A percentile compares a stretch with the other conserved stretches of the same genome.
Evolutionary conservation across 139 green algal genomes (phyloP).

Genomic region (Closterium sp.): DNA sequence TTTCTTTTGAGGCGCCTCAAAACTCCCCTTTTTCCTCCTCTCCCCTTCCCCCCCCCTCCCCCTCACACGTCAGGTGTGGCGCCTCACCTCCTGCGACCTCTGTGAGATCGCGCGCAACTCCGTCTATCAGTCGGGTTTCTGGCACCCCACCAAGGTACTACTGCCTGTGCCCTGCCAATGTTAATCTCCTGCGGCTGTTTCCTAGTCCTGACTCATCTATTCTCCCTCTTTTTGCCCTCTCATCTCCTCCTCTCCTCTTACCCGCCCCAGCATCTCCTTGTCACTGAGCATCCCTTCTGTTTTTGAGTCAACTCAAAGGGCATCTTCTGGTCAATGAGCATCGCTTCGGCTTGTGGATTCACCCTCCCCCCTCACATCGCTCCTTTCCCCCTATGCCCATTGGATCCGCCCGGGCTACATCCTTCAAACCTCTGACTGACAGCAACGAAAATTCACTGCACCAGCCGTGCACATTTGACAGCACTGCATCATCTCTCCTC

Average conservation of each 20-base stretch:
- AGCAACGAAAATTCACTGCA: constrained; percentile 59
- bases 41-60: background rate
- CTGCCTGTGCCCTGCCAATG: constrained; percentile 2
- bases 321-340: too few species aligned
- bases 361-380: background rate
- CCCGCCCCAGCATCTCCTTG: background rate
- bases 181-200: too few species aligned
- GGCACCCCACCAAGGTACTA: constrained; percentile 70
- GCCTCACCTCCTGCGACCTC: constrained; percentile 88
- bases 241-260: background rate
- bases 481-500: background rate
- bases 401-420: constrained; percentile 48
- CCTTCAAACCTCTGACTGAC: constrained; percentile 66
- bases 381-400: too few species aligned
- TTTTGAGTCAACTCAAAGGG: too few species aligned
- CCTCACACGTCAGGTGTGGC: constrained; percentile 67
- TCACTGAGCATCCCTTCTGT: too few species aligned
- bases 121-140: constrained; percentile 93
- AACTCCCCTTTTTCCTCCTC: background rate
- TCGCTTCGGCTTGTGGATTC: background rate
- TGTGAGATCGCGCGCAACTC: constrained; percentile 95
- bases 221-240: background rate
- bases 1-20: background rate
- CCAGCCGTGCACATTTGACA: too few species aligned
- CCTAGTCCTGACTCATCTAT: background rate